Evolutionary conservation across 1,139 yeast species (phyloP), one percentile per base, ranked within the genome.

Genomic region (Suhomyces atakaporum): DNA sequence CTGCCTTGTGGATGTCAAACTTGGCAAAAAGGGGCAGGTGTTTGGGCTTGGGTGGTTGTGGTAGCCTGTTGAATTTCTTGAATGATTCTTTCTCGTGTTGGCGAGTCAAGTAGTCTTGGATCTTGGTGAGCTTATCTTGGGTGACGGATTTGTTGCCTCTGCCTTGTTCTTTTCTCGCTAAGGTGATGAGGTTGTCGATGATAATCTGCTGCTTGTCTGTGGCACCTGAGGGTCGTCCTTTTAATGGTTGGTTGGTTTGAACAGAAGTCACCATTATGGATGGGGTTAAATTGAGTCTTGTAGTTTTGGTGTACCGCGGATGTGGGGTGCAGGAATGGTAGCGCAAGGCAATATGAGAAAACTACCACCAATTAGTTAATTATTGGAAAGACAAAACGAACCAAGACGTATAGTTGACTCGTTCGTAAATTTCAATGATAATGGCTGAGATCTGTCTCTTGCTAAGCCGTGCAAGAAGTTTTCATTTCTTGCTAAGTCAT

Each of bases 101-200:
- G n/a, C 16, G 24, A 21, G 37, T 36, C 19, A 45, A 33, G 30
- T 33, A 44, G 11, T 43, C 35, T 27, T 45, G 47, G 13, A 52
- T 43, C 30, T 46, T 47, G 34, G 45, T 38, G 16, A 58, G 43
- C 21, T 55, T 56, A 15, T 51, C 59, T 27, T 43, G 39, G 5
- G 61, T 53, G 23, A 58, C 47, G 11, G 55, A 42, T 20, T 36
- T 40, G 41, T 58, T 58, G 15, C 62, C 62, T 20, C 44, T 47
- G 27, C 40, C 39, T 32, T 54, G 53, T 39, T 58, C 61, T 36
- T 45, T 40, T 26, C 47, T 49, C 9, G 58, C 56, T 12, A 58
- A 41, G 20, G 42, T 36, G 21, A 56, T 43, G 19, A 56, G 45
- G 32, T 53, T 49, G 16, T 50, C 46, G 19, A 51, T 46, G 25